Base-by-base conservation (phyloP, 345 rosid species). In the Adansonia digitata region DNA sequence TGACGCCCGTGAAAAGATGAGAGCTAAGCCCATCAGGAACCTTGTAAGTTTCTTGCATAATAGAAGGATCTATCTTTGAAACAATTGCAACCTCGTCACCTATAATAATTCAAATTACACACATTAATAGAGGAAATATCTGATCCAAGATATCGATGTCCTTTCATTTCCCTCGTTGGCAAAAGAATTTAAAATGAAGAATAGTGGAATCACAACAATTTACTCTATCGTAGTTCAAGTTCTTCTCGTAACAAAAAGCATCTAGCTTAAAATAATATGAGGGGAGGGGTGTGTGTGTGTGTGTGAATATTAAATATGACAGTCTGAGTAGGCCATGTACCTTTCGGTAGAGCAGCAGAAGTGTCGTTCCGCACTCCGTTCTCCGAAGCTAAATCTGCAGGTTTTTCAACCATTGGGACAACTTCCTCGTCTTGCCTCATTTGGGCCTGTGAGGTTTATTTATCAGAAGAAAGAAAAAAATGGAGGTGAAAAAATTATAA, bases 1-100 rank as follows among this genome's bases (percentile, higher is more conserved):
- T 87, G 14, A 94, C 88, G 7, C 95, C 97, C 0, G 88, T 88
- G 82, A 91, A 82, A 73, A 92, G 75, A 37, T 88, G 97, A 42
- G 91, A 86, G 77, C 89, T 83, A 39, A 70, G 67, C 27, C 84
- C 87, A n/a, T 81, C 88, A 49, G 89, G 60, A 64, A 43, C 80
- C 81, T 81, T 88, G 77, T 62, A 67, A 57, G 77, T 76, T 65
- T 83, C 82, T 34, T 81, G 73, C 74, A 78, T 69, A 37, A 82
- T 43, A 62, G 77, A 78, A 39, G 63, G 48, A 72, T 88, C 89
- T 75, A 84, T 83, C 67, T 11, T 39, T 51, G 75, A 53, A 70
- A 67, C 51, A 72, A 70, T 75, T 49, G 55, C 76, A 63, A 57
- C 53, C 72, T 67, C 64, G 42, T 27, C 17, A 11, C 42, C 24